phyloP scores from a whole-genome alignment of 345 rosid species.

The Garcia nutans region DNA sequence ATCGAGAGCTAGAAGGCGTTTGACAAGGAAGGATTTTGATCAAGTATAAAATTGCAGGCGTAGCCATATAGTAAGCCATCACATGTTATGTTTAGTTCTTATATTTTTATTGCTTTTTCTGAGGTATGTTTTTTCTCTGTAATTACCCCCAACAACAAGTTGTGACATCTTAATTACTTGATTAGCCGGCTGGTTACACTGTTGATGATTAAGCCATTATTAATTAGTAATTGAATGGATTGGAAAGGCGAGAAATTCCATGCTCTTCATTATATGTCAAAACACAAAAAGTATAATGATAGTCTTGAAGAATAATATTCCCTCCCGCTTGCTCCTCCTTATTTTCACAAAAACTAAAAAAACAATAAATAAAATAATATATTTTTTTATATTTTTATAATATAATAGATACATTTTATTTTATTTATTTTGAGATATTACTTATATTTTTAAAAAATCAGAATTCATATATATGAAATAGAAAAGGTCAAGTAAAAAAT shows the following conservation, averaged over 20 bases:
- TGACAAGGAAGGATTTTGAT: neutral
- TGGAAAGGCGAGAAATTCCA: neutral
- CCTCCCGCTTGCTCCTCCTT: too few species aligned
- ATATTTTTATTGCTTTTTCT: neutral
- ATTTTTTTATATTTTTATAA: too few species aligned
- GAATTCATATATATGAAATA: too few species aligned
- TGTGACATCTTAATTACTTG: neutral
- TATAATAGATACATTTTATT: too few species aligned
- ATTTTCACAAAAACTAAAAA: too few species aligned
- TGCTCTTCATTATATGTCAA: neutral
- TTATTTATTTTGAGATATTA: too few species aligned
- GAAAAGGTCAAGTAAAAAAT: too few species aligned
- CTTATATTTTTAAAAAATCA: too few species aligned
- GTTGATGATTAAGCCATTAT: neutral
- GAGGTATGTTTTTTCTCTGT: neutral
- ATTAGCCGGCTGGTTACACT: conserved; percentile 5
- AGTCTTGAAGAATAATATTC: neutral
- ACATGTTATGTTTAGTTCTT: neutral
- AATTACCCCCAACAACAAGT: neutral
- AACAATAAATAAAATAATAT: too few species aligned
- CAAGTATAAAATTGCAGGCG: neutral
- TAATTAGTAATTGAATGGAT: neutral
- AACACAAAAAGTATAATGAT: neutral
- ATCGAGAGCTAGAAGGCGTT: neutral
- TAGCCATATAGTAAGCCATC: neutral